phyloP scores from a whole-genome alignment of 2,329 filamentous ascomycete species.

The Teratosphaeria epicoccoides region DNA sequence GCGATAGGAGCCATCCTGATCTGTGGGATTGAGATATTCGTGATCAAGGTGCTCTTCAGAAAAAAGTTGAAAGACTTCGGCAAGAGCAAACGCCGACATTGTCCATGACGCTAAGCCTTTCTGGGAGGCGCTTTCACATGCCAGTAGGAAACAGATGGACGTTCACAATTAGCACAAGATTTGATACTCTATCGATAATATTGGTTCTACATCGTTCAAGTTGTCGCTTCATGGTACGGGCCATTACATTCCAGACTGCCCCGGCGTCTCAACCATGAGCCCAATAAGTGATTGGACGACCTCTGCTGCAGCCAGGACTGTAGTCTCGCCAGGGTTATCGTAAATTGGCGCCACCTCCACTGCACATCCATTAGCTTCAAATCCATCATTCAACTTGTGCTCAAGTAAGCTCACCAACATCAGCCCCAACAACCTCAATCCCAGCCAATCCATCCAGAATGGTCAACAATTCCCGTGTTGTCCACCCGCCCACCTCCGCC shows the following conservation, averaged over 20 bases:
- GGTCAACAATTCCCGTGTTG: slow-evolving; percentile 47
- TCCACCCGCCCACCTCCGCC: slow-evolving; percentile 52
- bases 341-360: slow-evolving; percentile 54
- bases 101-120: neutral
- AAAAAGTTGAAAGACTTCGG: neutral
- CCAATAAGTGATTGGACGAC: slow-evolving; percentile 41
- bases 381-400: neutral
- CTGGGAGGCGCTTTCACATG: neutral
- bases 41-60: neutral
- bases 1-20: slow-evolving; percentile 18
- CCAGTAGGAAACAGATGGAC: too few relatives aligned
- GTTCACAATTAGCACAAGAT: too few relatives aligned
- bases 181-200: too few relatives aligned
- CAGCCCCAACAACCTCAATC: slow-evolving; percentile 48
- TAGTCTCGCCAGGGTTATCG: slow-evolving; percentile 50
- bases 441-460: slow-evolving; percentile 50
- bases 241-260: slow-evolving; percentile 11
- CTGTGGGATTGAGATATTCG: neutral
- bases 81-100: neutral
- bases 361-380: slow-evolving; percentile 10
- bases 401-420: slow-evolving; percentile 38
- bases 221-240: neutral
- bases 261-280: slow-evolving; percentile 36
- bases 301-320: slow-evolving; percentile 45
- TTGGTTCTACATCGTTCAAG: too few relatives aligned